These are phyloP conservation scores for Tricholomella constricta DNA, from an alignment of 768 basidiomycete species.

Conservation along the genomic window DNA sequence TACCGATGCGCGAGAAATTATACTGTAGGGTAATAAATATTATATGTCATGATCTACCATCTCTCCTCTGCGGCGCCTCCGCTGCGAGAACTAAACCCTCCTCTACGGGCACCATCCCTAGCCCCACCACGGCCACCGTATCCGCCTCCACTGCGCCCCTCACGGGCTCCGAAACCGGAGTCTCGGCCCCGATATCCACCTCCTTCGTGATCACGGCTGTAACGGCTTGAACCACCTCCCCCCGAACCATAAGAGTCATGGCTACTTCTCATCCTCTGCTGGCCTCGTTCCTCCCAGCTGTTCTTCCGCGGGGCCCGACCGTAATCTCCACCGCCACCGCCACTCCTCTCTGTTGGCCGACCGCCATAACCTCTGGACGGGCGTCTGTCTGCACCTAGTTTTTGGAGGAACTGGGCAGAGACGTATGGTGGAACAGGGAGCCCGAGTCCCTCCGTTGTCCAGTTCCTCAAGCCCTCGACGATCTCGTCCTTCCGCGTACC, in stretches of 20 bases:
- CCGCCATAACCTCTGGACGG: not conserved
- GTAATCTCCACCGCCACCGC: not conserved
- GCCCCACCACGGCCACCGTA: not conserved
- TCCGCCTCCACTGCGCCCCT: not conserved
- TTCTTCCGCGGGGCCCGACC: not conserved
- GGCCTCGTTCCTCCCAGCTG: constrained; percentile 1
- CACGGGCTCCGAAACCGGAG: not conserved
- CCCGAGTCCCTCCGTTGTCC: constrained; percentile 60
- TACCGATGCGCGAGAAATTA: constrained; percentile 2
- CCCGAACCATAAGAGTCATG: not conserved
- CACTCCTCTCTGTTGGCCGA: not conserved
- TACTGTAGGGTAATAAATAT: constrained; percentile 5
- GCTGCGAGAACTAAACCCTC: not conserved
- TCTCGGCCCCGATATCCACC: not conserved
- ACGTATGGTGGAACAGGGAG: constrained; percentile 53
- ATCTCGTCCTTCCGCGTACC: constrained; percentile 44
- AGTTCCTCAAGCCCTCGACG: constrained; percentile 59
- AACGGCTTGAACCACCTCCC: not conserved
- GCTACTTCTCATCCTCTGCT: not conserved
- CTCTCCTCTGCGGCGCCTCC: not conserved
- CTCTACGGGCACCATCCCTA: not conserved
- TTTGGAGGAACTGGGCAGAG: constrained; percentile 45
- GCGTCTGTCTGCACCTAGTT: not conserved
- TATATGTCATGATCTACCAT: not conserved
- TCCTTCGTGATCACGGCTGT: not conserved